Percentiles rank a stretch among this genome's conserved stretches.
Conservation (phyloP, 441 rosid species). For the Populus hybrid region DNA sequence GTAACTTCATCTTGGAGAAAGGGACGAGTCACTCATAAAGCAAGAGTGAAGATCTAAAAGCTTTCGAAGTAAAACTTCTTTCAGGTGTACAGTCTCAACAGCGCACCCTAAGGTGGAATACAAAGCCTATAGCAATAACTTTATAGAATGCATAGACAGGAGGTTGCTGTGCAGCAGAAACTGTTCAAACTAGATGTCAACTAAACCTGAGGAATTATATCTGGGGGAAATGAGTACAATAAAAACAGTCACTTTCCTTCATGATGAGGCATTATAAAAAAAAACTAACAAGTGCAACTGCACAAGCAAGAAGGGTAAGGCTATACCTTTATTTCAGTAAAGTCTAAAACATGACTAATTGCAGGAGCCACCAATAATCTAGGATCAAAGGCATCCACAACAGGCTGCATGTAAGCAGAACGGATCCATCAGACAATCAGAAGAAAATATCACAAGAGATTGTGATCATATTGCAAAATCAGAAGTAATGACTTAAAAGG, state of each 20-base stretch:
- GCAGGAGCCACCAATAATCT: slow-evolving; percentile 90
- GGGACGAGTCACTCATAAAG: not conserved
- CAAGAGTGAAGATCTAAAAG: not conserved
- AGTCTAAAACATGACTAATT: slow-evolving; percentile 60
- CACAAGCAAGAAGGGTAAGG: not conserved
- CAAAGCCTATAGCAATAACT: not conserved
- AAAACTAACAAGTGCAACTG: not conserved
- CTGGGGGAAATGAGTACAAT: not conserved
- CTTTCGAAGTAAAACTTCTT: not conserved
- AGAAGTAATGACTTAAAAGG: not conserved
- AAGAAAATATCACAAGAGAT: slow-evolving; percentile 2
- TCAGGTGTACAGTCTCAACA: not conserved
- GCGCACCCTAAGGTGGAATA: not conserved
- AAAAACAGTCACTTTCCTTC: not conserved
- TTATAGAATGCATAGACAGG: not conserved
- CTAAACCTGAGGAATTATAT: not conserved
- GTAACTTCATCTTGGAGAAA: not conserved
- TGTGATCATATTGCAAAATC: not conserved
- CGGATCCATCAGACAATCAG: slow-evolving; percentile 4
- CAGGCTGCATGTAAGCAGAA: slow-evolving; percentile 54
- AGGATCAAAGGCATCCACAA: slow-evolving; percentile 98
- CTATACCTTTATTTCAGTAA: slow-evolving; percentile 67
- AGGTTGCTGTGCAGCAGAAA: not conserved
- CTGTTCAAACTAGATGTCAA: not conserved
- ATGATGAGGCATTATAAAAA: not conserved